phyloP scores from a whole-genome alignment of 1,139 yeast genomes.

The Debaryomyces sp. region DNA sequence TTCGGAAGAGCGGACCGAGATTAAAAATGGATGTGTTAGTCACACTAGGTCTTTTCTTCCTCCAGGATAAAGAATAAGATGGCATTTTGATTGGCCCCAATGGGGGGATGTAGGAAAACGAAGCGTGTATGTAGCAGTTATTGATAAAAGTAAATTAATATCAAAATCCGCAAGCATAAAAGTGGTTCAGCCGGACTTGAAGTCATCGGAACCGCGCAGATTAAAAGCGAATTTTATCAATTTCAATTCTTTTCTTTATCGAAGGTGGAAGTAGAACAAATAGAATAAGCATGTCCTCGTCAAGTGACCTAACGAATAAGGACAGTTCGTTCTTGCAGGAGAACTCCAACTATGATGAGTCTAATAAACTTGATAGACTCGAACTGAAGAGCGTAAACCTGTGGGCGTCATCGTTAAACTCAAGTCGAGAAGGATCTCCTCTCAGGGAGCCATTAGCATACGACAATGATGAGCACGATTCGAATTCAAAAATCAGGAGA shows the following conservation, averaged over 20 bases:
- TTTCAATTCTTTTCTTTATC: not conserved
- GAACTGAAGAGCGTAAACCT: not conserved
- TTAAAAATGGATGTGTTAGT: not conserved
- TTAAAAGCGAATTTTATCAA: not conserved
- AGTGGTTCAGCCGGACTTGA: no score
- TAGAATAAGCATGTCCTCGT: not conserved
- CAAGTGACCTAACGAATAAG: not conserved
- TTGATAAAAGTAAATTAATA: no score
- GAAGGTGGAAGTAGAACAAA: not conserved
- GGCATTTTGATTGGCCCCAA: not conserved
- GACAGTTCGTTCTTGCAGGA: not conserved
- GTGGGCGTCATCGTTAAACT: not conserved
- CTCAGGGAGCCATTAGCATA: not conserved
- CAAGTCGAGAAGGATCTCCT: not conserved
- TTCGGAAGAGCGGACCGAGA: not conserved
- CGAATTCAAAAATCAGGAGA: not conserved
- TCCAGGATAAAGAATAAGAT: not conserved
- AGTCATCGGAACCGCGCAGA: not conserved
- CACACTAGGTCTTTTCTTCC: not conserved
- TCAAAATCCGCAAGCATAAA: no score
- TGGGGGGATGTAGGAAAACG: no score
- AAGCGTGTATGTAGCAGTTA: no score
- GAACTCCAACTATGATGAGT: not conserved
- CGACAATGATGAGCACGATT: not conserved
- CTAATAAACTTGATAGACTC: not conserved